Evolutionary conservation across 129 eudicot genomes (phyloP).

Genomic region (Pittosporum tobira): DNA sequence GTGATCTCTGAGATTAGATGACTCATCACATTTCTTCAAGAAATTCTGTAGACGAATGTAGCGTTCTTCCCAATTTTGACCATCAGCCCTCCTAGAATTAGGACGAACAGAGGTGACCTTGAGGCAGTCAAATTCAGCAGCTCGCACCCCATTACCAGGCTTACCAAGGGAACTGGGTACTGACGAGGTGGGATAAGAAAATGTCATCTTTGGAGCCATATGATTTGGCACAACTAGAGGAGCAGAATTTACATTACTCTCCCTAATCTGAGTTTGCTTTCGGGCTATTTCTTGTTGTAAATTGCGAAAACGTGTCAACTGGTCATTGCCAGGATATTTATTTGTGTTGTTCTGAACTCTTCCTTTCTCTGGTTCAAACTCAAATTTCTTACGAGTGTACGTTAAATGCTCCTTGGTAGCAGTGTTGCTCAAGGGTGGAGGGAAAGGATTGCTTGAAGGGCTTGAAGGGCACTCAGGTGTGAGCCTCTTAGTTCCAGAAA

Average conservation of each 20-base stretch:
- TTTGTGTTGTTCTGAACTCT: constrained; percentile 22
- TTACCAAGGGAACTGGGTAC: constrained; percentile 24
- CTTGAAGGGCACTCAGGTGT: constrained; percentile 46
- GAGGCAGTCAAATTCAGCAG: constrained; percentile 17
- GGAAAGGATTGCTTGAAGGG: constrained; percentile 20
- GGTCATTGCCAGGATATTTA: constrained; percentile 18
- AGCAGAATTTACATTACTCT: constrained; percentile 20
- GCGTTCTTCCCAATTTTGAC: constrained; percentile 46
- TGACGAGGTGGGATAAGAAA: constrained; percentile 21
- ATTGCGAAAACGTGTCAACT: constrained; percentile 14
- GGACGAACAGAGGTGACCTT: constrained; percentile 21
- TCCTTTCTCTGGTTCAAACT: constrained; percentile 37
- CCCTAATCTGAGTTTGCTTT: constrained; percentile 27
- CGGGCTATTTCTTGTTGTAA: constrained; percentile 22
- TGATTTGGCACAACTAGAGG: constrained; percentile 29
- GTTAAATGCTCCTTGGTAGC: constrained; percentile 39
- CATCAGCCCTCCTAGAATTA: constrained; percentile 19
- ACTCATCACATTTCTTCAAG: constrained; percentile 60
- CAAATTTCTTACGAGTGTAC: constrained; percentile 45
- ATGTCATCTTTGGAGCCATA: constrained; percentile 17
- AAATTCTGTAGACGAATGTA: constrained; percentile 52
- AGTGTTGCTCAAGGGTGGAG: constrained; percentile 25
- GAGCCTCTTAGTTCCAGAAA: constrained; percentile 47
- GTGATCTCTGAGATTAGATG: constrained; percentile 33
- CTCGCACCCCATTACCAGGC: constrained; percentile 13